phyloP scores from a whole-genome alignment of 352 stramenopile genomes.

The Globisporangium paroecandrum region DNA sequence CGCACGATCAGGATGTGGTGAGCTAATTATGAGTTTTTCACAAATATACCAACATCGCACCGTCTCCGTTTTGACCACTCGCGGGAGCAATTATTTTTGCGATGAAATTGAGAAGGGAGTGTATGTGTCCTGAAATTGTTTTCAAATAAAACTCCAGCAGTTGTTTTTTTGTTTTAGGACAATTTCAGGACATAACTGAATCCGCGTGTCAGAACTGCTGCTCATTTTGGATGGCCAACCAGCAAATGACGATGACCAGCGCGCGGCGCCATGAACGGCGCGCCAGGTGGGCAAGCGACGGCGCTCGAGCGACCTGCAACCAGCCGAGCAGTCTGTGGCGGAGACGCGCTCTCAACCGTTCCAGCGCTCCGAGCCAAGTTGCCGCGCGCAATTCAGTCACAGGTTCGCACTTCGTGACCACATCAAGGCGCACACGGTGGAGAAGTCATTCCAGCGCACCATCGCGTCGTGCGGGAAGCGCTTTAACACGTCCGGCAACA shows the following conservation, averaged over 20 bases:
- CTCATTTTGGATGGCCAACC: too few relatives aligned
- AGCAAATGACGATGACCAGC: slow-evolving; percentile 45
- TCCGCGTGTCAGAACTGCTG: too few relatives aligned
- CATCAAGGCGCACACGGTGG: neutral
- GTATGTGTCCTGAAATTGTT: too few relatives aligned
- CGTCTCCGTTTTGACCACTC: too few relatives aligned
- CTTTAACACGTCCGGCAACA: neutral
- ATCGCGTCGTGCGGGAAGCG: neutral
- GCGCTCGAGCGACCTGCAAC: slow-evolving; percentile 21
- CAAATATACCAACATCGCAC: too few relatives aligned
- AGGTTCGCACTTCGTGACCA: neutral
- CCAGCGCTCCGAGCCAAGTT: neutral
- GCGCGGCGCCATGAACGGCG: slow-evolving; percentile 59
- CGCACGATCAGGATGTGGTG: neutral
- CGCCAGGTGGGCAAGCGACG: slow-evolving; percentile 32
- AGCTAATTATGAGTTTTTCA: too few relatives aligned
- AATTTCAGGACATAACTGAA: too few relatives aligned
- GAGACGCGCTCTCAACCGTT: slow-evolving; percentile 26
- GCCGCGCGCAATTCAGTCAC: neutral
- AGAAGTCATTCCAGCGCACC: neutral
- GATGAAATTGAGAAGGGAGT: too few relatives aligned
- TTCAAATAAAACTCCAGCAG: too few relatives aligned
- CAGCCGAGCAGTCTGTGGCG: neutral
- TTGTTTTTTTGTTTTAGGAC: too few relatives aligned
- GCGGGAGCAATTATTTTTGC: too few relatives aligned